Evolutionary conservation across 176 grass and related monocot species (phyloP).

Genomic region (Oryza coarctata): DNA sequence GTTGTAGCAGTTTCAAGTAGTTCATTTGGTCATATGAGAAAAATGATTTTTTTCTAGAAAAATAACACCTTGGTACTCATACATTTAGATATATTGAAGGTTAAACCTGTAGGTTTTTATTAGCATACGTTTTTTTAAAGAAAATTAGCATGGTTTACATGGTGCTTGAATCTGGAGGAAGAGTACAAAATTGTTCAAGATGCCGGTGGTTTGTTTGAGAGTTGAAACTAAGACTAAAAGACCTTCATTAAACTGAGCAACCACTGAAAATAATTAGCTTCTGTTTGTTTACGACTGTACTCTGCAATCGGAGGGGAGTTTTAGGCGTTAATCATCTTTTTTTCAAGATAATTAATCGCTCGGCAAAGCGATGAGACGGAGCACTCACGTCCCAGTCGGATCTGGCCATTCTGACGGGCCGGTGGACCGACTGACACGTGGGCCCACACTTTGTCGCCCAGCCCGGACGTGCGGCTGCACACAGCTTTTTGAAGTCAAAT

Average conservation of each 20-base stretch:
- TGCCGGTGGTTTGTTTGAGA: not conserved
- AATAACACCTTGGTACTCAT: no score
- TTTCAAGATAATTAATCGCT: not conserved
- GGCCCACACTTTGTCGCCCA: not conserved
- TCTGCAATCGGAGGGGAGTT: not conserved
- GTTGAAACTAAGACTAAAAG: not conserved
- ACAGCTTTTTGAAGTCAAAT: not conserved
- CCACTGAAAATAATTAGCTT: not conserved
- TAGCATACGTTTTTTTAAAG: not conserved
- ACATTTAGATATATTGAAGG: not conserved
- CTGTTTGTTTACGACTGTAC: not conserved
- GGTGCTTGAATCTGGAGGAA: not conserved
- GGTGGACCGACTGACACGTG: not conserved
- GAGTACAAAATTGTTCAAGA: not conserved
- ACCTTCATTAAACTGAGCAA: not conserved
- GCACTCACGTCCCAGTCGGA: constrained; percentile 23
- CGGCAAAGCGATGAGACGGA: not conserved
- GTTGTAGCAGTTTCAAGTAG: not conserved
- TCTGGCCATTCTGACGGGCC: not conserved
- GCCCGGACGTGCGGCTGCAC: not conserved
- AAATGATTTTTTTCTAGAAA: no score
- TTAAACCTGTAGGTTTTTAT: not conserved
- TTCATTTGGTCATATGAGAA: not conserved
- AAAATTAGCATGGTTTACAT: not conserved
- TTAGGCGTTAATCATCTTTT: not conserved